A percentile compares a stretch with the other conserved stretches of the same genome.
Evolutionary conservation across 2,329 filamentous ascomycete species (phyloP).

Genomic region (Botryotinia globosa): DNA sequence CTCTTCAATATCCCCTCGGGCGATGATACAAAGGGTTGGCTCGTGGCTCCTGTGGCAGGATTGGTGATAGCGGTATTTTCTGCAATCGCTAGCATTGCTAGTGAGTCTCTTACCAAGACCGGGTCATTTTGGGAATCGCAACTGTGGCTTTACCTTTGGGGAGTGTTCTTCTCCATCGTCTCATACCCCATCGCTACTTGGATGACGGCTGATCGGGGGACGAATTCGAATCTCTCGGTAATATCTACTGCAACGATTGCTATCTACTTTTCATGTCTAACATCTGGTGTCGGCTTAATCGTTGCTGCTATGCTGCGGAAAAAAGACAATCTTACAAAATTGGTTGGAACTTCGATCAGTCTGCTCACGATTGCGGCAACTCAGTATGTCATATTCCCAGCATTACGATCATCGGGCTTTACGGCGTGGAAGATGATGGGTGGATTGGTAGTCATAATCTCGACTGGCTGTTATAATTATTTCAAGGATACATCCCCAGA

Average conservation of each 20-base stretch:
- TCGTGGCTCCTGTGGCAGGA: slow-evolving; percentile 27
- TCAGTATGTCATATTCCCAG: slow-evolving; percentile 27
- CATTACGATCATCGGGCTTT: slow-evolving; percentile 22
- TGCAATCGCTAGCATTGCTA: slow-evolving; percentile 29
- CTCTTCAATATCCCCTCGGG: slow-evolving; percentile 26
- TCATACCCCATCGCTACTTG: slow-evolving; percentile 18
- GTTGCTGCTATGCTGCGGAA: slow-evolving; percentile 27
- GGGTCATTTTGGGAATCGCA: slow-evolving; percentile 30
- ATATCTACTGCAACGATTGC: slow-evolving; percentile 12
- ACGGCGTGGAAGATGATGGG: slow-evolving; percentile 26
- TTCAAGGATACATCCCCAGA: slow-evolving; percentile 23
- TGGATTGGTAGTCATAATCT: slow-evolving; percentile 25
- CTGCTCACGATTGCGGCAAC: slow-evolving; percentile 27
- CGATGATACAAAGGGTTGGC: slow-evolving; percentile 22
- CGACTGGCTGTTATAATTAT: slow-evolving; percentile 30
- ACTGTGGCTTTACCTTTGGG: slow-evolving; percentile 29
- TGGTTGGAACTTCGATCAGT: slow-evolving; percentile 27
- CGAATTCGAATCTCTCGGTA: background rate
- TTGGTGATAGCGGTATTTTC: slow-evolving; percentile 27
- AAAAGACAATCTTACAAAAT: slow-evolving; percentile 29
- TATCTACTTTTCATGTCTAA: slow-evolving; percentile 13
- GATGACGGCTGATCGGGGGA: background rate
- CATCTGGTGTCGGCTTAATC: slow-evolving; percentile 22
- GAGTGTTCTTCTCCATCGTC: slow-evolving; percentile 22
- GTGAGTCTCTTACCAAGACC: slow-evolving; percentile 29